Base-by-base conservation (phyloP, 2,329 filamentous ascomycete genomes). In the Apiospora arundinis region DNA sequence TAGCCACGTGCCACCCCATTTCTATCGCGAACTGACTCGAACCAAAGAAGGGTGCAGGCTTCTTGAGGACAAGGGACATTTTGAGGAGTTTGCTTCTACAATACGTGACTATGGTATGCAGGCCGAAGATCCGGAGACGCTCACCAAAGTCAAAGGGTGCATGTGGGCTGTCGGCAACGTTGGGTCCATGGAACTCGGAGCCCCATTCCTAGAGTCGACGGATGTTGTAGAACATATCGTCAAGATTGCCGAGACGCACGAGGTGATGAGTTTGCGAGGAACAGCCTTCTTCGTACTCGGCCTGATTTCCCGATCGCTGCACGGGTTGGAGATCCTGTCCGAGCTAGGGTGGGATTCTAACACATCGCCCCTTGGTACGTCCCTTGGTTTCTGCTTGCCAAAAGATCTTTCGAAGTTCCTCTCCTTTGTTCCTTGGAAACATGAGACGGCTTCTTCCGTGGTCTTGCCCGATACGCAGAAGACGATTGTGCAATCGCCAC, bases 121-220 rank as follows among this genome's bases (percentile, higher is more conserved):
- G 76, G 91, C 92, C 56, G 92, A 97, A 75, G 96, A 99, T 77
- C 80, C 89, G 0, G 96, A 99, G 81, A 88, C 92, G 32, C 91
- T 98, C 63, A 90, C 94, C 72, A 98, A 98, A 80, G 94, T 98
- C 74, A 99, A 99, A 81, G 96, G 95, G 9, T 98, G 95, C 79
- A 86, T 99, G 67, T 99, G 96, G 96, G 96, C 96, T 0, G 95
- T 99, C 0, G 96, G 96, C 32, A 99, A 99, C 76, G 95, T 99
- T 48, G 96, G 96, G 0, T 98, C 95, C 0, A 98, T 99, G 95
- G 95, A 98, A 77, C 90, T 98, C 1, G 96, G 96, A 1, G 95
- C 95, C 0, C 95, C 95, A 0, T 99, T 99, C 80, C 86, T 99
- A 4, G 96, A 98, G 81, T 92, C 93, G 70, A 93, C 91, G 48